These are phyloP conservation scores for Colletotrichum graminicola DNA, from an alignment of 2,329 filamentous ascomycete species.

Conservation along the genomic window DNA sequence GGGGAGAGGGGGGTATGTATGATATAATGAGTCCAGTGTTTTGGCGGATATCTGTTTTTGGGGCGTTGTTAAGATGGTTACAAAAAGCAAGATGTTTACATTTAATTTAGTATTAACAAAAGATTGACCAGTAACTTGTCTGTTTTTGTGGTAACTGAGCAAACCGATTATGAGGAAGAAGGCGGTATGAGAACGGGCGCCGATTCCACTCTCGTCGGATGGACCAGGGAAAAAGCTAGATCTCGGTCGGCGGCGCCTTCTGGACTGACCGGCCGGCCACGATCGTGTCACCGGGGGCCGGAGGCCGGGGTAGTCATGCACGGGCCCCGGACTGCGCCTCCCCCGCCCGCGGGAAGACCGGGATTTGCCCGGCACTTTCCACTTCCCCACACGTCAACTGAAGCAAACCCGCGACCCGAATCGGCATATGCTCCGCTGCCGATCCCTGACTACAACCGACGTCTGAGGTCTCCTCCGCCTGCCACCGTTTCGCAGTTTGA, in stretches of 20 bases:
- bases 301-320: not conserved
- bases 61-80: slow-evolving; percentile 10
- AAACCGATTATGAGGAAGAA: not conserved
- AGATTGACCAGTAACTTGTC: not conserved
- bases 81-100: slow-evolving; percentile 6
- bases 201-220: not conserved
- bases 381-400: slow-evolving; percentile 6
- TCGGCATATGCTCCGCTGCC: slow-evolving; percentile 31
- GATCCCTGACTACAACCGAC: slow-evolving; percentile 16
- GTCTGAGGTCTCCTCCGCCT: not conserved
- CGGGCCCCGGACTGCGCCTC: not conserved
- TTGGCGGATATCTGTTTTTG: not conserved
- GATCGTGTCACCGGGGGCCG: not conserved
- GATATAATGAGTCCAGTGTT: not conserved
- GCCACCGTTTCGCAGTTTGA: slow-evolving; percentile 6
- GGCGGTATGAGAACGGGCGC: not conserved
- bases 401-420: slow-evolving; percentile 26
- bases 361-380: slow-evolving; percentile 27
- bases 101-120: slow-evolving; percentile 15
- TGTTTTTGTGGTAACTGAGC: no score
- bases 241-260: not conserved
- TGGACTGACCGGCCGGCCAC: not conserved
- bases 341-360: slow-evolving; percentile 14
- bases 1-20: not conserved
- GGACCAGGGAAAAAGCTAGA: not conserved